A percentile compares a stretch with the other conserved stretches of the same genome.
Evolutionary conservation across 495 filamentous ascomycete genomes (phyloP).

Genomic region (Niebla homalea): DNA sequence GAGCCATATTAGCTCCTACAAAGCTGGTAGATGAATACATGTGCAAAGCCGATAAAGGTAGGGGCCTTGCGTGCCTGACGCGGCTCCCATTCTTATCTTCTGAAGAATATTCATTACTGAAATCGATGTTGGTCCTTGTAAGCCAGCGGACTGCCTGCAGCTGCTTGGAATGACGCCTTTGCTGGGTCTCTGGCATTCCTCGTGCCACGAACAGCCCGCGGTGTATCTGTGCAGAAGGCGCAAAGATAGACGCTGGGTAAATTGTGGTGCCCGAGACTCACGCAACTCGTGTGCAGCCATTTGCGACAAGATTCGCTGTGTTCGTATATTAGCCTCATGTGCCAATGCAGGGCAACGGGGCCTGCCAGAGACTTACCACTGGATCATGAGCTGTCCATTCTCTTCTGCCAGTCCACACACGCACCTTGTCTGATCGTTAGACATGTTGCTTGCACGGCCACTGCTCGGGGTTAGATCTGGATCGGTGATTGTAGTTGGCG

Average conservation of each 20-base stretch:
- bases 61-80: too few species aligned
- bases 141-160: not conserved
- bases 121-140: not conserved
- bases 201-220: slow-evolving; percentile 46
- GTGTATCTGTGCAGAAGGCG: slow-evolving; percentile 59
- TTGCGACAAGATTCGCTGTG: slow-evolving; percentile 72
- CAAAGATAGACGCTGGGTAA: slow-evolving; percentile 70
- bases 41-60: too few species aligned
- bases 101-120: not conserved
- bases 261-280: slow-evolving; percentile 50
- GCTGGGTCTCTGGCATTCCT: not conserved
- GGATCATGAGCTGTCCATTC: slow-evolving; percentile 62
- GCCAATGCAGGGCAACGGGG: not conserved
- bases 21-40: too few species aligned
- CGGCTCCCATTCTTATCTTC: too few species aligned
- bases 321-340: slow-evolving; percentile 7
- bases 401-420: slow-evolving; percentile 55
- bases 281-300: slow-evolving; percentile 70
- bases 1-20: too few species aligned
- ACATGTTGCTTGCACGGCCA: slow-evolving; percentile 40
- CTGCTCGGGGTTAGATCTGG: slow-evolving; percentile 51
- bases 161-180: not conserved
- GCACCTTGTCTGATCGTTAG: slow-evolving; percentile 51
- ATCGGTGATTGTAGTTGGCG: slow-evolving; percentile 57
- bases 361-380: slow-evolving; percentile 45